Percentiles rank a stretch among this genome's conserved stretches.
phyloP scores from a whole-genome alignment of 1,139 yeast genomes.

The Blastobotrys ciferrii region DNA sequence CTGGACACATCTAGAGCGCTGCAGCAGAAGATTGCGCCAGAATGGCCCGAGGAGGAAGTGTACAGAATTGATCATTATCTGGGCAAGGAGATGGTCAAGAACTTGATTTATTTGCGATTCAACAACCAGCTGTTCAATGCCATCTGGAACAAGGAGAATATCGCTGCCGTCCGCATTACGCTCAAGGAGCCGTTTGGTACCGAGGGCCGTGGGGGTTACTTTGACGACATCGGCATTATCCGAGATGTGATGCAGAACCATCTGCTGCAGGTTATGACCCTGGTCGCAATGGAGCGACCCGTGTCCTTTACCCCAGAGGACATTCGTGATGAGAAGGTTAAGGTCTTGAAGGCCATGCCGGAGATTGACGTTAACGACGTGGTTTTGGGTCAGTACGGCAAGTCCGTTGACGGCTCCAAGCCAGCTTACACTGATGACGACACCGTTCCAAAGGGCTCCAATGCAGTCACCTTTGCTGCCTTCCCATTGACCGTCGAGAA shows the following conservation, averaged over 20 bases:
- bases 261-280: constrained; percentile 83
- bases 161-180: constrained; percentile 77
- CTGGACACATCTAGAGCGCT: constrained; percentile 71
- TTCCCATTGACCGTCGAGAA: constrained; percentile 72
- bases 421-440: constrained; percentile 93
- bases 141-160: constrained; percentile 79
- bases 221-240: constrained; percentile 90
- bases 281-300: constrained; percentile 95
- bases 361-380: constrained; percentile 65
- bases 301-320: constrained; percentile 86
- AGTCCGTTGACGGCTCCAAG: constrained; percentile 80
- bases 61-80: constrained; percentile 96
- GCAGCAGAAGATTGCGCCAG: constrained; percentile 74
- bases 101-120: constrained; percentile 81
- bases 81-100: constrained; percentile 98
- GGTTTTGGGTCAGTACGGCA: constrained; percentile 82
- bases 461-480: constrained; percentile 92
- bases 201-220: constrained; percentile 98
- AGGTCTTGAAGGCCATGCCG: constrained; percentile 78
- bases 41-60: constrained; percentile 87
- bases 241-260: constrained; percentile 99
- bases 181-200: constrained; percentile 98
- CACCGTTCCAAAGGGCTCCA: constrained; percentile 78
- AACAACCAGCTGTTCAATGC: constrained; percentile 84
- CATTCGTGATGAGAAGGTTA: constrained; percentile 93